Percentiles rank a stretch among this genome's conserved stretches.
These are phyloP conservation scores for Talaromyces sp. DNA, from an alignment of 2,329 filamentous ascomycete genomes.

Conservation along the genomic window DNA sequence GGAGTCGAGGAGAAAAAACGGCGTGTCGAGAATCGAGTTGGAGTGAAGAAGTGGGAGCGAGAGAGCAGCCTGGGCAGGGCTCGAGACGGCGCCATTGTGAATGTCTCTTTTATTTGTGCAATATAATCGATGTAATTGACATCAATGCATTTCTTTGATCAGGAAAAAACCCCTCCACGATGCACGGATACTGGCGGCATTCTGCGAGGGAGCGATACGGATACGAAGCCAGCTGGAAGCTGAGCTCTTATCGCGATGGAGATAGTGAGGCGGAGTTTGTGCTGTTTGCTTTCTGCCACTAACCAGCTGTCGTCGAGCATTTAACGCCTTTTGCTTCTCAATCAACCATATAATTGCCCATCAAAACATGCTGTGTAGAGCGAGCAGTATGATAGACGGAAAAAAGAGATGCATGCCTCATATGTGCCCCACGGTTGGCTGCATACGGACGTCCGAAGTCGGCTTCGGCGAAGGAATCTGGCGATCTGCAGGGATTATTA, in stretches of 20 bases:
- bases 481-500: background rate
- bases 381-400: background rate
- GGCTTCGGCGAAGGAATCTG: background rate
- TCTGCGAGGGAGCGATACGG: background rate
- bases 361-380: background rate
- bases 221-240: background rate
- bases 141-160: background rate
- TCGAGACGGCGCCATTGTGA: background rate
- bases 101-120: background rate
- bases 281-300: background rate
- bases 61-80: background rate
- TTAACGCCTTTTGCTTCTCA: background rate
- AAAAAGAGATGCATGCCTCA: background rate
- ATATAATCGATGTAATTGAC: background rate
- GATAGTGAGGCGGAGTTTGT: background rate
- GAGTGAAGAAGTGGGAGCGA: background rate
- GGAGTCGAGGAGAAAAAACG: constrained; percentile 11
- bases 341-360: background rate
- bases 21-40: constrained; percentile 4
- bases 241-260: background rate
- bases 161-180: background rate
- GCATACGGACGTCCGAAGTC: background rate
- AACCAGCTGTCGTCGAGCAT: background rate
- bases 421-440: background rate
- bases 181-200: background rate